Base-by-base conservation (phyloP, 371 early-diverging fungal species). In the Apophysomyces ossiformis region DNA sequence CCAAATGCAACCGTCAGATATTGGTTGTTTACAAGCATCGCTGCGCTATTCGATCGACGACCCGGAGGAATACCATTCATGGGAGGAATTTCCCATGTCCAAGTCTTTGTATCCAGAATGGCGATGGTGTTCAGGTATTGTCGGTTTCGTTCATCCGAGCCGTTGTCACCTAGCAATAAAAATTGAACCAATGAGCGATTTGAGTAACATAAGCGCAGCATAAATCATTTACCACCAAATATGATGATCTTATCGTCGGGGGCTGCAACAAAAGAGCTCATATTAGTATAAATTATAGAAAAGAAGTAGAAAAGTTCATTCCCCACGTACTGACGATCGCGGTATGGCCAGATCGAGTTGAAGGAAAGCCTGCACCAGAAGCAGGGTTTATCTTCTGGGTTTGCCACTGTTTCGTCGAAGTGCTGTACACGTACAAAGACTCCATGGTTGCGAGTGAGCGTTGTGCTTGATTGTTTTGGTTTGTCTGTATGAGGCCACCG, bases 1-100 rank as follows among this genome's bases (percentile, higher is more conserved):
- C 82, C 82, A 75, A 82, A 79, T 6, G 78, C 76, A 36, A 78
- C 70, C 11, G 75, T 76, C 37, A 79, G 54, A 50, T 79, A 73
- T 13, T 67, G 63, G 18, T 60, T 68, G 41, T 76, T 72, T 7
- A 79, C 60, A 38, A 79, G 60, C 38, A 65, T 75, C 64, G 70
- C 83, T n/a, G 72, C 64, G 60, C 80, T 78, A 44, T 71, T 76
- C 0, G 80, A 69, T 38, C 83, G 78, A 36, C 73, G 69, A 26
- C 77, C 76, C 35, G 83, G 80, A 56, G 74, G 72, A 65, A 79
- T 76, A 16, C 83, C 83, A 9, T 65, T 11, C 2, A 65, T 47
- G 21, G 56, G 35, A 64, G 80, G 78, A 32, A 69, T 38, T 12
- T 64, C 62, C 83, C 83, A 82, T 7, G 74, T 66, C 78, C 78